Evolutionary conservation across 345 rosid species (phyloP), one percentile per base, ranked within the genome.

Genomic region (Eucalyptus leucophloia): DNA sequence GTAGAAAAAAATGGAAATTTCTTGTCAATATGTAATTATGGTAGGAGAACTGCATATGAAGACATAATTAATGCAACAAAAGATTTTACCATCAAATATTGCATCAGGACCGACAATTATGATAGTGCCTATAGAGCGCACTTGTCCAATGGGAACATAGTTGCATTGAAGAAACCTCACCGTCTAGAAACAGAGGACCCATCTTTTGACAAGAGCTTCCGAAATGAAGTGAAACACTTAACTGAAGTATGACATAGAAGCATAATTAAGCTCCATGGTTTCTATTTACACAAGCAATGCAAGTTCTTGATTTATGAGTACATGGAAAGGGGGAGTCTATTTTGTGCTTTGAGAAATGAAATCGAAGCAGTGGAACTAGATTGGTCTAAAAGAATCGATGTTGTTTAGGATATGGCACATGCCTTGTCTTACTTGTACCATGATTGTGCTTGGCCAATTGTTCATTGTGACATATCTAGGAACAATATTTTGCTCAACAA

Each of bases 121-220:
- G 94, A 90, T 32, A 93, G 87, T 49, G 92, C 91, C 8, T 92
- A 89, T 88, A 91, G 54, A 86, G 93, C 91, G 2, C 86, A 60
- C 24, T 69, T 90, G 49, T 34, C 88, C 1, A 54, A 47, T 7
- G 91, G 88, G 7, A 85, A 87, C 58, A 54, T 87, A 6, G 12
- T 89, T 16, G 89, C 92, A 1, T 53, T 91, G n/a, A 91, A 91
- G 62, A 91, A 91, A 85, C 92, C 89, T 62, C 88, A 86, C 37
- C 30, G 5, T 12, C 44, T 49, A 11, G 60, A 30, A 8, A 42
- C 21, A 44, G 40, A 53, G 13, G 67, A 60, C 34, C 49, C 49
- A 12, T n/a, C 40, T 14, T 72, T 82, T 1, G 72, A 77, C 51
- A 85, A 67, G 91, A 83, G 60, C 30, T 91, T 91, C 8, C 28